phyloP scores from a whole-genome alignment of 768 basidiomycete genomes.

The Podaxis pistillaris region DNA sequence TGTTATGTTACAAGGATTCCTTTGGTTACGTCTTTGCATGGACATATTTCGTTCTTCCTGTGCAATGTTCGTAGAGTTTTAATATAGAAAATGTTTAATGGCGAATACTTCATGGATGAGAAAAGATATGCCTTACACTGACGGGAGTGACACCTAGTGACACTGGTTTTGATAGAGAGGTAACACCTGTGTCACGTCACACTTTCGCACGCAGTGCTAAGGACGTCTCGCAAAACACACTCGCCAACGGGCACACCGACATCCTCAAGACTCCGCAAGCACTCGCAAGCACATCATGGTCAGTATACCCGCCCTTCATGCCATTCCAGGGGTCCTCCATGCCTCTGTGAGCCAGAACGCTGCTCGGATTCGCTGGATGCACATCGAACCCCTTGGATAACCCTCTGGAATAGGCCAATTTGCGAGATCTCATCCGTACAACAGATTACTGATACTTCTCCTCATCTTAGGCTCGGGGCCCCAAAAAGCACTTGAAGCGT shows the following conservation, averaged over 20 bases:
- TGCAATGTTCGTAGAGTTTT: not conserved
- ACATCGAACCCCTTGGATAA: slow-evolving; percentile 34
- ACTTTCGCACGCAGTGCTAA: slow-evolving; percentile 35
- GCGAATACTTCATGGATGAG: not conserved
- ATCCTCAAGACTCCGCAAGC: slow-evolving; percentile 44
- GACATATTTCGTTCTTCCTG: not conserved
- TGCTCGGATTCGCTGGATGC: slow-evolving; percentile 39
- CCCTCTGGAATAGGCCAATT: slow-evolving; percentile 21
- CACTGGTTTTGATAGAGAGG: not conserved
- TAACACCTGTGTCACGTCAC: slow-evolving; percentile 8
- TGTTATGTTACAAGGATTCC: not conserved
- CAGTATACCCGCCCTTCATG: slow-evolving; percentile 29
- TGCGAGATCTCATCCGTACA: slow-evolving; percentile 15
- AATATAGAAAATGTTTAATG: not conserved
- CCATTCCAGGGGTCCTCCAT: slow-evolving; percentile 20
- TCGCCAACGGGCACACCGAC: slow-evolving; percentile 43
- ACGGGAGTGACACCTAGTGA: not conserved
- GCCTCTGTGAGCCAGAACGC: slow-evolving; percentile 21
- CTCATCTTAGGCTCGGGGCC: slow-evolving; percentile 81
- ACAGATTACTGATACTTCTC: slow-evolving; percentile 25
- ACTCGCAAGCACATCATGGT: slow-evolving; percentile 46
- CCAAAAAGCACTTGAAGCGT: slow-evolving; percentile 99
- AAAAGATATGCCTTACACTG: not conserved
- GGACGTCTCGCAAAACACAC: slow-evolving; percentile 31
- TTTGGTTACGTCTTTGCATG: not conserved